These are phyloP conservation scores for Colletotrichum sidae DNA, from an alignment of 2,329 filamentous ascomycete genomes.

Conservation along the genomic window DNA sequence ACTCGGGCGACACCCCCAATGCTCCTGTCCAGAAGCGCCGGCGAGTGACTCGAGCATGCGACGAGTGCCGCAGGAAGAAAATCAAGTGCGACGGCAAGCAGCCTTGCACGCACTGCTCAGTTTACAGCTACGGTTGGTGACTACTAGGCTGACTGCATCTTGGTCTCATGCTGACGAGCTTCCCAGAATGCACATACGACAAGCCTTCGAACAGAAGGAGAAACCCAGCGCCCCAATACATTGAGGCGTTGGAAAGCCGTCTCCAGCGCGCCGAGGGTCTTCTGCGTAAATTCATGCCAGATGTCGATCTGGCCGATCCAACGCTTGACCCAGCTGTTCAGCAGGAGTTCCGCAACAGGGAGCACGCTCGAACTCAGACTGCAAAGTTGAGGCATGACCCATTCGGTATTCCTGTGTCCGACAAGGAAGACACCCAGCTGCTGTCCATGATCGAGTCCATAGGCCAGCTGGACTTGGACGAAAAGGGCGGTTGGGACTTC, in stretches of 20 bases:
- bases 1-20: constrained; percentile 49
- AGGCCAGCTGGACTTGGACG: constrained; percentile 90
- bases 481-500: constrained; percentile 93
- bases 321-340: constrained; percentile 82
- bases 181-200: constrained; percentile 90
- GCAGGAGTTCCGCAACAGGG: constrained; percentile 72
- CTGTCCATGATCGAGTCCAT: constrained; percentile 96
- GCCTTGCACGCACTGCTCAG: constrained; percentile 94
- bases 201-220: constrained; percentile 92
- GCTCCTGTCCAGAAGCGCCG: constrained; percentile 80
- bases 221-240: constrained; percentile 92
- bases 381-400: constrained; percentile 54
- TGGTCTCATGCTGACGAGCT: constrained; percentile 40
- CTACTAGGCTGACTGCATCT: background rate
- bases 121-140: constrained; percentile 95
- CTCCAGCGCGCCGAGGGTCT: constrained; percentile 86
- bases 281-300: constrained; percentile 82
- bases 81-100: constrained; percentile 91
- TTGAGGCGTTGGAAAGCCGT: constrained; percentile 87
- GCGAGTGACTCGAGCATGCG: constrained; percentile 83
- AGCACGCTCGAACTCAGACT: constrained; percentile 61
- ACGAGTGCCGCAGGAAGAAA: constrained; percentile 86
- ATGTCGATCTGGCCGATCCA: constrained; percentile 87
- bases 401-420: constrained; percentile 41
- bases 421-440: constrained; percentile 77